Base-by-base conservation (phyloP, 2,329 filamentous ascomycete species). In the Emergomyces africanus region DNA sequence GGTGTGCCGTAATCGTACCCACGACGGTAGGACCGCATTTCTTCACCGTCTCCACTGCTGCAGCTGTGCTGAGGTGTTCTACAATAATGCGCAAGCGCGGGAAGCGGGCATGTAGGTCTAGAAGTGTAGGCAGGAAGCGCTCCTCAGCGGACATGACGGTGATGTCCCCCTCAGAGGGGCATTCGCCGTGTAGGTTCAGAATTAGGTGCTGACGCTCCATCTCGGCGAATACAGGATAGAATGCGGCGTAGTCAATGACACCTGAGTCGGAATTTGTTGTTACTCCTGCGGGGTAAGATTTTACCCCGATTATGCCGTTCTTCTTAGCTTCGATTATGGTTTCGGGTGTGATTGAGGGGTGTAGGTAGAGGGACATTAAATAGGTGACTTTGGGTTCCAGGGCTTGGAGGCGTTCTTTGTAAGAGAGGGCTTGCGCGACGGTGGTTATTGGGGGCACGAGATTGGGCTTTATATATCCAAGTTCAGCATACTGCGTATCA, bases 181-280 rank as follows among this genome's bases (percentile, higher is more conserved):
- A 83, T 74, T 96, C 92, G 64, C 91, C 92, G 71, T 97, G 91
- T n/a, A 97, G 78, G 75, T 96, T 96, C 48, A 95, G 80, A n/a
- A 95, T 81, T 70, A 96, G 78, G 64, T 86, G 84, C 64, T 90
- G 83, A 61, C 85, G 77, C 70, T 96, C 87, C 91, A 97, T 96
- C 64, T 89, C 88, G n/a, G 80, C 82, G 69, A 97, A 95, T 15
- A 92, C 88, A 5, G 75, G 74, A 60, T 77, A 77, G 64, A 76
- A 75, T 18, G 69, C 64, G 9, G 71, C 69, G 60, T 76, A 76
- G 63, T 76, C 74, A 48, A 75, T 66, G 1, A 78, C 76, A 4
- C 76, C 76, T 9, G 74, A 70, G 41, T 78, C 77, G 3, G 81
- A 84, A 68, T 85, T 83, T 57, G 80, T 83, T 3, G 80, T 82